phyloP scores from a whole-genome alignment of 106 monocot species.

The Vanilla planifolia region DNA sequence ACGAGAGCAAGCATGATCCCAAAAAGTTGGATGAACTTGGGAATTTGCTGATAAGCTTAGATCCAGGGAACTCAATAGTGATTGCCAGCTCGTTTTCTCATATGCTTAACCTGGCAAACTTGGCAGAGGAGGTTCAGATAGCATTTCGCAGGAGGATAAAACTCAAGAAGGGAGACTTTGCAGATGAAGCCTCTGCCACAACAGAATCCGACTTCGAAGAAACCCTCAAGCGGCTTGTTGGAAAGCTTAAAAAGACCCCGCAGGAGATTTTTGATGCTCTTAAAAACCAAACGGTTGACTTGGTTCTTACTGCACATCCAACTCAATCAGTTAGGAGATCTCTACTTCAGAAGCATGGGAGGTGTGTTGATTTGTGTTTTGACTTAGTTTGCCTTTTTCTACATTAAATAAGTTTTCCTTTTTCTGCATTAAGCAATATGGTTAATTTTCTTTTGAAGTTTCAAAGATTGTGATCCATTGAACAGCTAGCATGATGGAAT shows the following conservation, averaged over 20 bases:
- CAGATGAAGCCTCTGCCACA: conserved; percentile 63
- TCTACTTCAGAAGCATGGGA: conserved; percentile 86
- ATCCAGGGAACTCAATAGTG: conserved; percentile 71
- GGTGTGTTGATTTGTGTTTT: conserved; percentile 29
- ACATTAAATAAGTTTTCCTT: no score
- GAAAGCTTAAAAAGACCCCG: conserved; percentile 61
- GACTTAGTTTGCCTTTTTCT: not conserved
- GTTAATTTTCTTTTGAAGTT: no score
- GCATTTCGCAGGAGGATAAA: conserved; percentile 71
- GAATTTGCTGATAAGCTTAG: conserved; percentile 59
- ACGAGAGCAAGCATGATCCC: conserved; percentile 50
- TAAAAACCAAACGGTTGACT: conserved; percentile 87
- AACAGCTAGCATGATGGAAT: no score
- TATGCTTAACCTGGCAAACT: conserved; percentile 91
- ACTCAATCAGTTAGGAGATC: conserved; percentile 92
- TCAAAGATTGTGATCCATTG: no score
- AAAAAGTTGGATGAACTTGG: conserved; percentile 70
- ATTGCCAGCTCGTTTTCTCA: conserved; percentile 84
- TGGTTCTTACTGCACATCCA: conserved; percentile 92
- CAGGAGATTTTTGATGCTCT: conserved; percentile 84
- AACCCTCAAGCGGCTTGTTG: conserved; percentile 71
- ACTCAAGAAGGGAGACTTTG: conserved; percentile 72
- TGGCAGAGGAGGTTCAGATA: conserved; percentile 98
- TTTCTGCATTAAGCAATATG: no score
- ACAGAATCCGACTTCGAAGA: conserved; percentile 70